Percentiles rank a stretch among this genome's conserved stretches.
Conservation (phyloP, 1,284 basidiomycete genomes). For the Cystobasidiaceae sp. region DNA sequence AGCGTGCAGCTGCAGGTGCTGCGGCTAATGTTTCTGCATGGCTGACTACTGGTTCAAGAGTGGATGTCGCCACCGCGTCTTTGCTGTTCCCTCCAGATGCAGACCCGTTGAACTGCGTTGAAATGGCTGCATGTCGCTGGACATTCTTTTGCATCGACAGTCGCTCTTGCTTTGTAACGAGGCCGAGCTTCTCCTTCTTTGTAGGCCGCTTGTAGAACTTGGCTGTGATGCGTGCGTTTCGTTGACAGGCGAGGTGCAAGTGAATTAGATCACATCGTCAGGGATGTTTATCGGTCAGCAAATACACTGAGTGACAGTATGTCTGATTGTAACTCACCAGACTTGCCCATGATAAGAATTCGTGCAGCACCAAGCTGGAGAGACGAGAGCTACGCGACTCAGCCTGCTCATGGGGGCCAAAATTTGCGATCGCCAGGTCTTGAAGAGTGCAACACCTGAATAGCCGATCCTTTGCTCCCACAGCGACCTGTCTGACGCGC, state of each 20-base stretch:
- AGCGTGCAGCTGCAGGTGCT: not conserved
- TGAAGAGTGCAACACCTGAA: not conserved
- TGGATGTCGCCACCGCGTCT: not conserved
- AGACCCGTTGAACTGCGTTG: conserved; percentile 7
- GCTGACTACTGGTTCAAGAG: not conserved
- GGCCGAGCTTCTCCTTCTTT: conserved; percentile 26
- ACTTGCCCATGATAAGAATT: conserved; percentile 10
- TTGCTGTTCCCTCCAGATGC: not conserved
- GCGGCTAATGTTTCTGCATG: not conserved
- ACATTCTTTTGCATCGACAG: conserved; percentile 8
- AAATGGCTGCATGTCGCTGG: conserved; percentile 25
- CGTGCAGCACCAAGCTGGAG: not conserved
- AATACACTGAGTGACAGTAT: not conserved
- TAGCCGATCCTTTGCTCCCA: not conserved
- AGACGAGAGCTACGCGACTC: no score
- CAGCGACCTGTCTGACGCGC: no score
- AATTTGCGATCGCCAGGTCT: conserved; percentile 7
- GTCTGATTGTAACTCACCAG: conserved; percentile 1
- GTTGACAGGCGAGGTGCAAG: not conserved
- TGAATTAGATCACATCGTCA: no score
- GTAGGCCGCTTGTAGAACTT: conserved; percentile 29
- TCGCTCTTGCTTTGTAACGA: not conserved
- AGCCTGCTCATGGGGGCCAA: not conserved
- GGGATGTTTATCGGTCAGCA: not conserved
- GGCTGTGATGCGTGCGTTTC: not conserved